phyloP scores from a whole-genome alignment of 805 yeast species.

The Wickerhamomyces bisporus region DNA sequence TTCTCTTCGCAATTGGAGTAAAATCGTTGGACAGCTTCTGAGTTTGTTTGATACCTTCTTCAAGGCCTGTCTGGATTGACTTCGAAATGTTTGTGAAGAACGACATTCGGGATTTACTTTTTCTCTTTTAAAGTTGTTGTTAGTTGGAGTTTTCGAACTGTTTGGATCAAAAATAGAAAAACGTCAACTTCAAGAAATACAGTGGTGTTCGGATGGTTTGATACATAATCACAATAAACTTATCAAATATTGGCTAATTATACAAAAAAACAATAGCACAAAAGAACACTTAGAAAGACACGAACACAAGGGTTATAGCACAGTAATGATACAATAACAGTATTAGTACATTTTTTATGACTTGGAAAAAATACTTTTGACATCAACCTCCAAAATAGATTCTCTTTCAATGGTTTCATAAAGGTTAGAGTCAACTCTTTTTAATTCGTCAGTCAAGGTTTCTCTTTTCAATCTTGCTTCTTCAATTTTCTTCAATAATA shows the following conservation, averaged over 20 bases:
- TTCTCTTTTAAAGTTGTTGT: too few relatives aligned
- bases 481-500: slow-evolving; percentile 12
- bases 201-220: not conserved
- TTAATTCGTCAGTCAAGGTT: slow-evolving; percentile 12
- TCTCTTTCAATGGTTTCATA: slow-evolving; percentile 18
- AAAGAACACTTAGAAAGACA: too few relatives aligned
- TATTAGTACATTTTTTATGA: too few relatives aligned
- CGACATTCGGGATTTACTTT: too few relatives aligned
- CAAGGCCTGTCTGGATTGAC: slow-evolving; percentile 19
- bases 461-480: slow-evolving; percentile 18
- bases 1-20: slow-evolving; percentile 55
- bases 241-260: too few relatives aligned
- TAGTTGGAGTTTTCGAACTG: not conserved
- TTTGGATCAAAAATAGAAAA: not conserved
- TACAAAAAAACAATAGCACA: too few relatives aligned
- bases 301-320: too few relatives aligned
- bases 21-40: slow-evolving; percentile 36
- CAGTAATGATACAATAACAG: too few relatives aligned
- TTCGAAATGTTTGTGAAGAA: slow-evolving; percentile 24
- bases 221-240: not conserved
- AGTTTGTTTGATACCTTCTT: slow-evolving; percentile 32
- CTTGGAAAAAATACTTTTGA: not conserved
- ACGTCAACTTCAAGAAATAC: not conserved
- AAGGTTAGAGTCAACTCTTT: slow-evolving; percentile 6
- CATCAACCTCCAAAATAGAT: slow-evolving; percentile 11